Evolutionary conservation across 495 filamentous ascomycete species (phyloP), one percentile per base, ranked within the genome.

Genomic region (Saxophila tyrrhenica): DNA sequence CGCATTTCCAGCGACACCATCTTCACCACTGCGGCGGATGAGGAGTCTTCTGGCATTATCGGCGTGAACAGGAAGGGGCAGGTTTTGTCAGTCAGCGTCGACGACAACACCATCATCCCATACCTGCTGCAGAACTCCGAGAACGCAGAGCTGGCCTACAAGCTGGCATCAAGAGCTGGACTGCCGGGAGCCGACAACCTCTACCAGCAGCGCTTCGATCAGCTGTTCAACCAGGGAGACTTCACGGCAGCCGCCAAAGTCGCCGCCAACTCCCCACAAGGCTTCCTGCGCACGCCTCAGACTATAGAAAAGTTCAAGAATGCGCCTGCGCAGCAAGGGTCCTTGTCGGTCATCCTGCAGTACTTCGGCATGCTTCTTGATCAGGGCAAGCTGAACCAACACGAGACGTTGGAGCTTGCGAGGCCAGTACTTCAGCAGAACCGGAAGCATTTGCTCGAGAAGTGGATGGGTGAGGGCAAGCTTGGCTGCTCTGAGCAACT

Each of bases 1-100:
- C 85, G 92, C 49, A 99, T 99, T 64, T 99, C 92, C 20, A 94
- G 89, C 72, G 92, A 99, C 65, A 99, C 92, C 0, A 97, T 99
- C 64, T 99, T 99, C 72, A 90, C 89, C 16, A 95, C 89, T 13
- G 82, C 89, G 3, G 71, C 82, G 15, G 91, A 97, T 65, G 77
- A 76, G n/a, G 83, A 89, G 0, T 88, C 86, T 22, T 79, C 79
- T 52, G 92, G 92, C 61, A 82, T 96, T 56, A 77, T 95, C n/a
- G 89, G 89, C 51, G 87, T 99, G 54, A 99, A 99, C 68, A 80
- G 94, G 52, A 95, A 95, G 72, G 92, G 92, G 41, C 94, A 97
- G 69, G 90, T 99, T 39, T 75, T 99, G 61, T 83, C 89, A 45
- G 91, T 97, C 52, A 87, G 82, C 56, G 82, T 97, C 48, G 89